Evolutionary conservation across 306 rosid genomes (phyloP).

Genomic region (Senna siamea): DNA sequence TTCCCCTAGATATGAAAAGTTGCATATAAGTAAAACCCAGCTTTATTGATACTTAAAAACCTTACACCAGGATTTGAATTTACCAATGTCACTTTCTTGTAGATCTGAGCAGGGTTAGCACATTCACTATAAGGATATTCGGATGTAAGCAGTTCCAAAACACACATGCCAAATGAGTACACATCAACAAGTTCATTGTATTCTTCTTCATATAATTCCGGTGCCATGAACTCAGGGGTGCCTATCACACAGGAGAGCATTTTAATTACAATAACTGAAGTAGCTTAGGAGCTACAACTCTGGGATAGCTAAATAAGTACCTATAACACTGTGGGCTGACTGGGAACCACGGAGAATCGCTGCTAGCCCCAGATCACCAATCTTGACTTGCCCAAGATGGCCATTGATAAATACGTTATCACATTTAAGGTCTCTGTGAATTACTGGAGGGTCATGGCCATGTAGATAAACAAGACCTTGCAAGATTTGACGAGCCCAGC

Average conservation of each 20-base stretch:
- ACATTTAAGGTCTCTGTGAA: conserved; percentile 92
- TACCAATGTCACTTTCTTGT: conserved; percentile 97
- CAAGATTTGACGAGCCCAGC: conserved; percentile 85
- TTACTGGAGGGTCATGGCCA: conserved; percentile 85
- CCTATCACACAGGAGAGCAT: conserved; percentile 47
- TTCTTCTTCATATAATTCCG: conserved; percentile 88
- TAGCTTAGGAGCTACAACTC: conserved; percentile 15
- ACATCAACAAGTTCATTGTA: conserved; percentile 95
- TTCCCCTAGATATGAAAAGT: conserved; percentile 65
- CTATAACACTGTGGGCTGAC: conserved; percentile 90
- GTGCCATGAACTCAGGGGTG: conserved; percentile 98
- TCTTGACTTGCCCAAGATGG: conserved; percentile 96
- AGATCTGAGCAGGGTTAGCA: conserved; percentile 87
- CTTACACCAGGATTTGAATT: conserved; percentile 28
- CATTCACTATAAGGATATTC: conserved; percentile 92
- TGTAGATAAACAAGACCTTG: conserved; percentile 82
- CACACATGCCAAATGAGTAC: conserved; percentile 96
- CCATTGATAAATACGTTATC: conserved; percentile 93
- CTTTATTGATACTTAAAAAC: background rate
- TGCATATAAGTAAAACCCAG: conserved; percentile 11
- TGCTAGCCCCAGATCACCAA: conserved; percentile 94
- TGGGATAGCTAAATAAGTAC: conserved; percentile 44
- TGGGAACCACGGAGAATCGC: conserved; percentile 78
- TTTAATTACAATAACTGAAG: background rate
- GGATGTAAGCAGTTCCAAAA: conserved; percentile 83